Evolutionary conservation across 495 filamentous ascomycete genomes (phyloP).

Genomic region (Hypomontagnella monticulosa): DNA sequence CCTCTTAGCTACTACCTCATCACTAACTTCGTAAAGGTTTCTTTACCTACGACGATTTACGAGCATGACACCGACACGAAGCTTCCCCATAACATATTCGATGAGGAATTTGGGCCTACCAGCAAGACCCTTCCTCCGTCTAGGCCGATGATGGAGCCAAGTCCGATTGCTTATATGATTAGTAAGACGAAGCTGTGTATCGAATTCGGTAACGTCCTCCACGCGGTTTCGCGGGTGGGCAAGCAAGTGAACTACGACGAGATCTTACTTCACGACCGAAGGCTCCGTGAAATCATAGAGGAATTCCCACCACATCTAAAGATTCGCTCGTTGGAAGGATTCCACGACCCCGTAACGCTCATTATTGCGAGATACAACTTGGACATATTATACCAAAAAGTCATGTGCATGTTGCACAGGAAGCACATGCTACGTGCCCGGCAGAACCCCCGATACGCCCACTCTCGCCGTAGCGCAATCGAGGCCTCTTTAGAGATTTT

Average conservation of each 20-base stretch:
- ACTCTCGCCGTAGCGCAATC: slow-evolving; percentile 83
- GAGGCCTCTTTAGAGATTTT: slow-evolving; percentile 81
- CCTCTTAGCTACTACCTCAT: neutral
- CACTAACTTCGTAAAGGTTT: slow-evolving; percentile 57
- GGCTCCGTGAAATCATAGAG: slow-evolving; percentile 72
- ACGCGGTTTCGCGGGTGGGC: slow-evolving; percentile 59
- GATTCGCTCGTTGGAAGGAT: slow-evolving; percentile 74
- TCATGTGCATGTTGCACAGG: slow-evolving; percentile 83
- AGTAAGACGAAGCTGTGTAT: slow-evolving; percentile 74
- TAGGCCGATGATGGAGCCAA: slow-evolving; percentile 78
- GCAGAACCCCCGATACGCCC: slow-evolving; percentile 76
- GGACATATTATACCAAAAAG: slow-evolving; percentile 84
- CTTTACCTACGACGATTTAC: slow-evolving; percentile 89
- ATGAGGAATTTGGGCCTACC: slow-evolving; percentile 89
- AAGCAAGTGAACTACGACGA: slow-evolving; percentile 76
- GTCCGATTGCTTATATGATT: slow-evolving; percentile 89
- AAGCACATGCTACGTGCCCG: slow-evolving; percentile 78
- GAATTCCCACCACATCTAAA: slow-evolving; percentile 75
- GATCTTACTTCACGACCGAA: slow-evolving; percentile 76
- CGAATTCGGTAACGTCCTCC: slow-evolving; percentile 62
- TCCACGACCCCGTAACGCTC: slow-evolving; percentile 76
- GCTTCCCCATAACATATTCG: slow-evolving; percentile 88
- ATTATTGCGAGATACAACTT: slow-evolving; percentile 85
- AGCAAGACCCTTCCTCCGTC: slow-evolving; percentile 79
- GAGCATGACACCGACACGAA: slow-evolving; percentile 84